Conservation (phyloP, 78 protist genomes). For the Dictyostelium firmibasis region DNA sequence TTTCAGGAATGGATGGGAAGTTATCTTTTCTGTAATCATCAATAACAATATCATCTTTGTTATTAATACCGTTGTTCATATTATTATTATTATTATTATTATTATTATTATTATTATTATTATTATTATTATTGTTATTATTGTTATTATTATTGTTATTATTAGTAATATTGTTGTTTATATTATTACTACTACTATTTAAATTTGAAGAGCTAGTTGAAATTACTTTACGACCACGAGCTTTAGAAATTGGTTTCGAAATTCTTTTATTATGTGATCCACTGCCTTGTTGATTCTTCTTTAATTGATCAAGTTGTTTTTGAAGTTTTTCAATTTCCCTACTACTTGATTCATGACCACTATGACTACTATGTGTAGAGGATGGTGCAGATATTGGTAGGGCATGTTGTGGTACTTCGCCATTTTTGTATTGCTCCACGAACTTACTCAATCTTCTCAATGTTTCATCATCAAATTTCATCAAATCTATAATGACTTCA, state of each 20-base stretch:
- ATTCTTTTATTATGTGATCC: neutral
- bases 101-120: too few relatives aligned
- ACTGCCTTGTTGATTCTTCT: neutral
- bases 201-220: neutral
- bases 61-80: neutral
- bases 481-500: slow-evolving; percentile 76
- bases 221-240: slow-evolving; percentile 52
- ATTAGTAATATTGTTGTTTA: neutral
- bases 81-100: neutral
- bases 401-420: neutral
- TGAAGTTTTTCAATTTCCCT: neutral
- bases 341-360: neutral
- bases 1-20: neutral
- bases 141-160: neutral
- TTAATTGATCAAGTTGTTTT: slow-evolving; percentile 10
- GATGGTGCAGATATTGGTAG: neutral
- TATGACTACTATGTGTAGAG: neutral
- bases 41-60: slow-evolving; percentile 16
- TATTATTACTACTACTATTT: neutral
- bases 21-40: neutral
- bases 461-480: slow-evolving; percentile 35
- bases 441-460: slow-evolving; percentile 36
- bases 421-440: neutral
- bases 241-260: slow-evolving; percentile 70
- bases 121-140: neutral